Conservation (phyloP, 768 basidiomycete genomes). For the Floccularia luteovirens region DNA sequence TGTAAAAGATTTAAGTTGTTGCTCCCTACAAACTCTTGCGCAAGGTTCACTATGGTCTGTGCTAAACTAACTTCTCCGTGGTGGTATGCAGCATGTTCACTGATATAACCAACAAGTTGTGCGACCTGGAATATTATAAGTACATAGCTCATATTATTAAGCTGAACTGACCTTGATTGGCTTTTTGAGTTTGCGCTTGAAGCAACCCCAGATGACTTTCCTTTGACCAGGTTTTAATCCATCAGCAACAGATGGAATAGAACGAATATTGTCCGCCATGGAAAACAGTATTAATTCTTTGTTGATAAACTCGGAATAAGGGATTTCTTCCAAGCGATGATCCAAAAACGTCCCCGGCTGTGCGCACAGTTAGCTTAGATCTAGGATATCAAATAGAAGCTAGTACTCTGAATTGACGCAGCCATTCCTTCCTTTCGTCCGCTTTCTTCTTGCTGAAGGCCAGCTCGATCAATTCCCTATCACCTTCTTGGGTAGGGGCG, state of each 20-base stretch:
- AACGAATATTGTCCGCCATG: slow-evolving; percentile 98
- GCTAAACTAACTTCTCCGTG: slow-evolving; percentile 89
- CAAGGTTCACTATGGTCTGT: slow-evolving; percentile 87
- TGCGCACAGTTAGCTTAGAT: slow-evolving; percentile 5
- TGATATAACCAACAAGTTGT: slow-evolving; percentile 93
- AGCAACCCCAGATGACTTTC: slow-evolving; percentile 94
- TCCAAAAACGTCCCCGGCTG: slow-evolving; percentile 93
- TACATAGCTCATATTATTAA: not conserved
- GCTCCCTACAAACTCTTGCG: slow-evolving; percentile 90
- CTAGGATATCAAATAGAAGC: not conserved
- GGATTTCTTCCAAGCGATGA: slow-evolving; percentile 80
- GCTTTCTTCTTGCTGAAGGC: slow-evolving; percentile 99
- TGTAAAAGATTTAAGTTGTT: slow-evolving; percentile 89
- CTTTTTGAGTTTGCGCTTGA: slow-evolving; percentile 87
- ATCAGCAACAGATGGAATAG: slow-evolving; percentile 90
- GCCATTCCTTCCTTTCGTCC: slow-evolving; percentile 97
- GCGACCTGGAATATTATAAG: slow-evolving; percentile 51
- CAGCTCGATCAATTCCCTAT: slow-evolving; percentile 86
- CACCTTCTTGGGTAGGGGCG: slow-evolving; percentile 69
- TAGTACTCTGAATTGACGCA: slow-evolving; percentile 81
- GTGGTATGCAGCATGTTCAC: slow-evolving; percentile 92
- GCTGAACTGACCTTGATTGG: slow-evolving; percentile 69
- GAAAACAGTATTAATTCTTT: slow-evolving; percentile 97
- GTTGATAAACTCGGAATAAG: slow-evolving; percentile 94
- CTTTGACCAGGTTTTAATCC: slow-evolving; percentile 97